Evolutionary conservation across 2,329 filamentous ascomycete genomes (phyloP).

Genomic region (Neofusicoccum ribis): DNA sequence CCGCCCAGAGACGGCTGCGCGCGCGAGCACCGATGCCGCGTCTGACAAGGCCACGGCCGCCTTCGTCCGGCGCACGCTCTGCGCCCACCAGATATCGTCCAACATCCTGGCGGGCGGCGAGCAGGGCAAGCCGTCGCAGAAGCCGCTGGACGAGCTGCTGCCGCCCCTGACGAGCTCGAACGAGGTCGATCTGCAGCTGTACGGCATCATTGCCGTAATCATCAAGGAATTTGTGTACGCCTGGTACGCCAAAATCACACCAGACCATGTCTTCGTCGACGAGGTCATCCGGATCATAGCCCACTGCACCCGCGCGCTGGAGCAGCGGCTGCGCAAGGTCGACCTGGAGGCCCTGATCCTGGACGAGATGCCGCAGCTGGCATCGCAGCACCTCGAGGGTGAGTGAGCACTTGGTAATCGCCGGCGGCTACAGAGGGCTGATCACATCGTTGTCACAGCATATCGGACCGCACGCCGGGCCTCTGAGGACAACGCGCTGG

Average conservation of each 20-base stretch:
- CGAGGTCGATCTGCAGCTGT: conserved; percentile 89
- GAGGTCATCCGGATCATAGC: conserved; percentile 90
- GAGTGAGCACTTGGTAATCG: conserved; percentile 33
- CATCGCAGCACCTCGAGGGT: conserved; percentile 82
- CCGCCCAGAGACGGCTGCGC: not conserved
- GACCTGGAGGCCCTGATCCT: conserved; percentile 81
- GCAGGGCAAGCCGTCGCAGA: conserved; percentile 58
- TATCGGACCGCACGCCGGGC: conserved; percentile 68
- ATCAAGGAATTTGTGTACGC: conserved; percentile 86
- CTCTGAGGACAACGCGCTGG: conserved; percentile 59
- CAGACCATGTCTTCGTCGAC: conserved; percentile 82
- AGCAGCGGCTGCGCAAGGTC: conserved; percentile 78
- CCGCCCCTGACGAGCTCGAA: conserved; percentile 93
- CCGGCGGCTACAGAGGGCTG: conserved; percentile 26
- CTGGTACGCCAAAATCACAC: conserved; percentile 92
- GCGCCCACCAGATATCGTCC: conserved; percentile 58
- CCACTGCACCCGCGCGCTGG: conserved; percentile 83
- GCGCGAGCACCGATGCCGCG: conserved; percentile 21
- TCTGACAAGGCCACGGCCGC: conserved; percentile 78
- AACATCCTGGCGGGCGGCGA: conserved; percentile 50
- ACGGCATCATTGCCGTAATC: conserved; percentile 86
- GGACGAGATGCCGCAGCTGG: conserved; percentile 81
- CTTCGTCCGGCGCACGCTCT: conserved; percentile 81
- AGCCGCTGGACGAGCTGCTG: conserved; percentile 76
- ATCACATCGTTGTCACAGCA: conserved; percentile 50